These are phyloP conservation scores for Alternaria sp. DNA, from an alignment of 2,329 filamentous ascomycete species.

Conservation along the genomic window DNA sequence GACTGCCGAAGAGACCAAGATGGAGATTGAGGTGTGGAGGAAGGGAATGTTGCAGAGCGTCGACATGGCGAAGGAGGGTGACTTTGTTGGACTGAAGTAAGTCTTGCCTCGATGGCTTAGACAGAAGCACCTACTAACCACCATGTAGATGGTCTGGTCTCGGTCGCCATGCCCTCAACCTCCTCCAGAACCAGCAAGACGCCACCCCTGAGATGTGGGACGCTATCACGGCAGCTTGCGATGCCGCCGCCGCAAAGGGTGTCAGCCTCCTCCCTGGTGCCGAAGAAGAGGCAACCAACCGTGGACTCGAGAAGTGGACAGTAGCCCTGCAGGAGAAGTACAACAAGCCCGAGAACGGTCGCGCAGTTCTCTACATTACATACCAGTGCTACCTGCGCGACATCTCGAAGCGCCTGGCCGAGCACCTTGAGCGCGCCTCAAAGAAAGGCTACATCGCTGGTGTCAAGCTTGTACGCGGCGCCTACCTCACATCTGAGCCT, in stretches of 20 bases:
- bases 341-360: slow-evolving; percentile 63
- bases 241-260: slow-evolving; percentile 70
- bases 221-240: slow-evolving; percentile 77
- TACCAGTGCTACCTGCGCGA: slow-evolving; percentile 65
- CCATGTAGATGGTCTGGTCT: slow-evolving; percentile 75
- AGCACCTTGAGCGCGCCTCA: slow-evolving; percentile 55
- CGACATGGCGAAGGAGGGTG: slow-evolving; percentile 57
- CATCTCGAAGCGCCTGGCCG: slow-evolving; percentile 51
- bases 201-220: slow-evolving; percentile 69
- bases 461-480: slow-evolving; percentile 64
- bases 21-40: slow-evolving; percentile 74
- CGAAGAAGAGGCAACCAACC: slow-evolving; percentile 80
- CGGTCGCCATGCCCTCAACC: slow-evolving; percentile 72
- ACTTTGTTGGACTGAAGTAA: slow-evolving; percentile 63
- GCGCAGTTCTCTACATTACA: slow-evolving; percentile 74
- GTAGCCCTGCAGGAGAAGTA: slow-evolving; percentile 77
- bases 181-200: slow-evolving; percentile 67
- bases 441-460: slow-evolving; percentile 60
- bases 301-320: slow-evolving; percentile 82
- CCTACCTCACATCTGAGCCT: slow-evolving; percentile 61
- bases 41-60: slow-evolving; percentile 78
- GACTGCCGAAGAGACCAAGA: slow-evolving; percentile 59
- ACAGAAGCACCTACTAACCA: slow-evolving; percentile 18
- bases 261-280: slow-evolving; percentile 84
- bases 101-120: slow-evolving; percentile 11